These are phyloP conservation scores for Penicillium sp. DNA, from an alignment of 2,329 filamentous ascomycete species.

Conservation along the genomic window DNA sequence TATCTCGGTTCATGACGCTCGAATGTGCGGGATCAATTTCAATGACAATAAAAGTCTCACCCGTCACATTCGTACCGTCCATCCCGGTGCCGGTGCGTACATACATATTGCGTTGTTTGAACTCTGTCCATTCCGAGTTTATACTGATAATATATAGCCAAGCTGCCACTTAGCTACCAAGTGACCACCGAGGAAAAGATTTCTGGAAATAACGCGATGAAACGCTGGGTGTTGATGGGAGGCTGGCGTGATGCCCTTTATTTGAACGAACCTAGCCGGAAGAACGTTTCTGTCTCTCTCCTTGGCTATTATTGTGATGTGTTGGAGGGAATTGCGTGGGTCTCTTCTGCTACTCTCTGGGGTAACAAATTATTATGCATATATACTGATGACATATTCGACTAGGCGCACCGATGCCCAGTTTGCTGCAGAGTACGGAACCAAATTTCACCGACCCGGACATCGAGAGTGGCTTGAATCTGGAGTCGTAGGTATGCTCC, in stretches of 20 bases:
- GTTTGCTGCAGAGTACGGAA: background rate
- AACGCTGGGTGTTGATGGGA: background rate
- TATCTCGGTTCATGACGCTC: background rate
- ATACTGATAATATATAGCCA: background rate
- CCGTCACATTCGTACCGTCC: background rate
- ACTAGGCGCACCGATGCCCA: background rate
- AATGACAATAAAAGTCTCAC: accelerated
- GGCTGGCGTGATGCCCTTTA: background rate
- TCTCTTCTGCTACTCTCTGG: background rate
- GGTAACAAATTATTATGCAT: background rate
- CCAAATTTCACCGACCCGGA: background rate
- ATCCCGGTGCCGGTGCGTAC: background rate
- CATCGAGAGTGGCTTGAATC: no score
- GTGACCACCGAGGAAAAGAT: no score
- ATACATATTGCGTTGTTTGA: background rate
- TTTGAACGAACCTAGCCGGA: background rate
- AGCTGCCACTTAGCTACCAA: accelerated
- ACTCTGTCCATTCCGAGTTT: background rate
- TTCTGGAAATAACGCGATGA: background rate
- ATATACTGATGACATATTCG: background rate
- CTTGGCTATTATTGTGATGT: background rate
- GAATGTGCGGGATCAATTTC: background rate
- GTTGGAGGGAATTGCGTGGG: background rate
- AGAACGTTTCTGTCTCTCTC: background rate
- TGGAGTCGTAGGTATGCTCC: no score